Conservation (phyloP, 805 yeast species). For the Hanseniaspora occidentalis region DNA sequence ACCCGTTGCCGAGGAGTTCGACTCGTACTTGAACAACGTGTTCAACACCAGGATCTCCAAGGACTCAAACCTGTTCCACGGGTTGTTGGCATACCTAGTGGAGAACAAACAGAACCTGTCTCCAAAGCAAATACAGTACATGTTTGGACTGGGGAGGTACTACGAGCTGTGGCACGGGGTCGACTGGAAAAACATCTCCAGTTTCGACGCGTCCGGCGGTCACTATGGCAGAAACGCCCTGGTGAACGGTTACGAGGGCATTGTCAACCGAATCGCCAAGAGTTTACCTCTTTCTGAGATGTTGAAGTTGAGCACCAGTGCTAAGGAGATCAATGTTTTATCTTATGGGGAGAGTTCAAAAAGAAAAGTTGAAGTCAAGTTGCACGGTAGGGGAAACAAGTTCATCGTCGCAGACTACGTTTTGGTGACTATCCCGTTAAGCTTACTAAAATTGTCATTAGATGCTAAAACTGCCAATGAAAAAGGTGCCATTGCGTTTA, state of each 20-base stretch:
- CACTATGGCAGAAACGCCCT: constrained; percentile 35
- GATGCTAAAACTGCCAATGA: constrained; percentile 7
- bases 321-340: constrained; percentile 23
- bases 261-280: constrained; percentile 6
- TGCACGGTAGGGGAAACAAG: constrained; percentile 12
- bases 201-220: constrained; percentile 3
- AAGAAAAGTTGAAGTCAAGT: constrained; percentile 1
- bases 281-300: constrained; percentile 30
- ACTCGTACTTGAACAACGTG: background rate
- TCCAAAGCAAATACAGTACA: constrained; percentile 31
- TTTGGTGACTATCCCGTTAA: constrained; percentile 61
- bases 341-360: constrained; percentile 6
- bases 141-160: constrained; percentile 36
- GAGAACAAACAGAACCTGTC: constrained; percentile 32
- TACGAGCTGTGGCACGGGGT: constrained; percentile 67
- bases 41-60: constrained; percentile 1
- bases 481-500: constrained; percentile 36
- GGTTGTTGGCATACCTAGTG: constrained; percentile 31
- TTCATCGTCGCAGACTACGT: constrained; percentile 34
- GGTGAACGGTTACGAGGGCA: constrained; percentile 1
- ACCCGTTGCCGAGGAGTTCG: constrained; percentile 4
- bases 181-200: constrained; percentile 31
- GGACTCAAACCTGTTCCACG: constrained; percentile 40
- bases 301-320: constrained; percentile 24
- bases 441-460: constrained; percentile 35